These are phyloP conservation scores for Suhomyces yuchorum DNA, from an alignment of 1,139 yeast species.

Conservation along the genomic window DNA sequence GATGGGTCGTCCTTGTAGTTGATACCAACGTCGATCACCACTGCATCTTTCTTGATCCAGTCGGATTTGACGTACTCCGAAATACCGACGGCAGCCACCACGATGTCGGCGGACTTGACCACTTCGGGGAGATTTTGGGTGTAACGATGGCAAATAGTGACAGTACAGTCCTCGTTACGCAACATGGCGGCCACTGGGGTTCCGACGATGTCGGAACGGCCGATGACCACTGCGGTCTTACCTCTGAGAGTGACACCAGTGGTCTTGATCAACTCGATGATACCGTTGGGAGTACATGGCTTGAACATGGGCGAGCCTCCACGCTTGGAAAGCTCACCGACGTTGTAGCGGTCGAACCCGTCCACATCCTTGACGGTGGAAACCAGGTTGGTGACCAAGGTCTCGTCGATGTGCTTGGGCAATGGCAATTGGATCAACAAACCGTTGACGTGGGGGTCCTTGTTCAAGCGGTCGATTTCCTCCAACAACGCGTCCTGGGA, in stretches of 20 bases:
- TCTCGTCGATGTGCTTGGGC: conserved; percentile 70
- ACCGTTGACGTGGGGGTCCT: conserved; percentile 68
- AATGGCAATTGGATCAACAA: conserved; percentile 72
- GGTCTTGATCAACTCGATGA: conserved; percentile 65
- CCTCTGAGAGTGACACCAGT: conserved; percentile 63
- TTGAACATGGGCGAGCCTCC: conserved; percentile 71
- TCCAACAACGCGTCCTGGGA: conserved; percentile 57
- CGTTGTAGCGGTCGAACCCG: conserved; percentile 74
- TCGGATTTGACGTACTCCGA: conserved; percentile 83
- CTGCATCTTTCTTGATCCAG: conserved; percentile 83
- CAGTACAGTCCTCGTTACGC: conserved; percentile 80
- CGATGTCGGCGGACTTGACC: conserved; percentile 77
- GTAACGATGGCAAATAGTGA: conserved; percentile 70
- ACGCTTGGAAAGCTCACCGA: conserved; percentile 73
- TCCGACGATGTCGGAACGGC: conserved; percentile 96
- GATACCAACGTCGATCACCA: conserved; percentile 95
- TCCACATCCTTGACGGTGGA: conserved; percentile 73
- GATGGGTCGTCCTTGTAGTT: conserved; percentile 72
- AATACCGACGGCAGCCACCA: conserved; percentile 88
- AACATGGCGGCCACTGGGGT: conserved; percentile 86
- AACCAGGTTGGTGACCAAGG: conserved; percentile 67
- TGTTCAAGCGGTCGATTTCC: conserved; percentile 58
- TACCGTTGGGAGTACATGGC: conserved; percentile 83
- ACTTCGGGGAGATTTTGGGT: conserved; percentile 54
- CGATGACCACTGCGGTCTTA: conserved; percentile 88